Percentiles rank a stretch among this genome's conserved stretches.
Evolutionary conservation across 768 basidiomycete genomes (phyloP).

Genomic region (Amanita rubescens): DNA sequence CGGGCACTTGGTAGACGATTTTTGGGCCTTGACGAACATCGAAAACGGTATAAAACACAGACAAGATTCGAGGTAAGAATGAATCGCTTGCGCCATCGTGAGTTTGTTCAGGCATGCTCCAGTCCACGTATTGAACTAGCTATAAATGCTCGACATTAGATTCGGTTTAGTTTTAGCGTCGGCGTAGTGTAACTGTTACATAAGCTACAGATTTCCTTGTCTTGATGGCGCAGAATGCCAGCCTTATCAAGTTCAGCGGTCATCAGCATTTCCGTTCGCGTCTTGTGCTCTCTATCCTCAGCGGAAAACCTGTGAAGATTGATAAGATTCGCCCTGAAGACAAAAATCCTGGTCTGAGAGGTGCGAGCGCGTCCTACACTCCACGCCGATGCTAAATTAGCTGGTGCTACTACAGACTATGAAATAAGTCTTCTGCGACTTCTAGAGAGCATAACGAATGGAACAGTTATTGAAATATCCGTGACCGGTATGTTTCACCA

Average conservation of each 20-base stretch:
- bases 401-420: slow-evolving; percentile 50
- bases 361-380: slow-evolving; percentile 29
- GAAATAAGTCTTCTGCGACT: slow-evolving; percentile 87
- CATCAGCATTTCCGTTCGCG: slow-evolving; percentile 81
- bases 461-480: slow-evolving; percentile 91
- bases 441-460: slow-evolving; percentile 89
- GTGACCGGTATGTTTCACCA: slow-evolving; percentile 65
- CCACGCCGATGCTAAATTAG: not conserved
- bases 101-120: slow-evolving; percentile 7
- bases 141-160: not conserved
- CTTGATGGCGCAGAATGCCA: slow-evolving; percentile 34
- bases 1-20: slow-evolving; percentile 91
- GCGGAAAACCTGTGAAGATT: slow-evolving; percentile 77
- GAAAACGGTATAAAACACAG: slow-evolving; percentile 93
- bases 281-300: slow-evolving; percentile 82
- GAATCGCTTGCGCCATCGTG: slow-evolving; percentile 39
- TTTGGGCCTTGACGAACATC: slow-evolving; percentile 81
- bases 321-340: slow-evolving; percentile 87
- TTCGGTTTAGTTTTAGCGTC: no score
- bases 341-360: slow-evolving; percentile 92
- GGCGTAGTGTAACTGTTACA: not conserved
- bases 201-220: not conserved
- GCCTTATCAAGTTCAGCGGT: slow-evolving; percentile 59
- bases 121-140: not conserved
- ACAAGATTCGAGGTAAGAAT: slow-evolving; percentile 73